These are phyloP conservation scores for Agaricus subrufescens DNA, from an alignment of 768 basidiomycete genomes.

Conservation along the genomic window DNA sequence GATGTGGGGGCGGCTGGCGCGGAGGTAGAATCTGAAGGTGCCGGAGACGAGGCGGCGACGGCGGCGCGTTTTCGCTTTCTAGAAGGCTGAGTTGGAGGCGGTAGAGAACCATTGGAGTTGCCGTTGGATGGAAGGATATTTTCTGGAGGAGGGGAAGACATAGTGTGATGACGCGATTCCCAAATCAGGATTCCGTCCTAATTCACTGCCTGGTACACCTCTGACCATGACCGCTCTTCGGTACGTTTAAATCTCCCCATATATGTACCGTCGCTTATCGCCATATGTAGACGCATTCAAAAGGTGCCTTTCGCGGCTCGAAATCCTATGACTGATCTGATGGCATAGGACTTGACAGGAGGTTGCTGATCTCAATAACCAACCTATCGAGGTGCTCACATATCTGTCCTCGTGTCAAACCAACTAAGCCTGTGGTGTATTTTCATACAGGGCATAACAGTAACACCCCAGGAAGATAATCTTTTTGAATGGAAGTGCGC, in stretches of 20 bases:
- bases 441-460: slow-evolving; percentile 50
- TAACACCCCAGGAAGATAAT: slow-evolving; percentile 66
- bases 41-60: slow-evolving; percentile 47
- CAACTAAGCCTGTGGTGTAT: slow-evolving; percentile 7
- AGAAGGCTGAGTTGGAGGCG: slow-evolving; percentile 24
- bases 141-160: slow-evolving; percentile 11
- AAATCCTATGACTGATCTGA: slow-evolving; percentile 5
- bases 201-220: neutral
- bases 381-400: slow-evolving; percentile 56
- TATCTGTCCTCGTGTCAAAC: slow-evolving; percentile 8
- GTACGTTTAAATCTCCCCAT: slow-evolving; percentile 20
- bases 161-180: neutral
- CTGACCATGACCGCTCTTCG: slow-evolving; percentile 34
- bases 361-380: slow-evolving; percentile 52
- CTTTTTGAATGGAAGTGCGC: slow-evolving; percentile 73
- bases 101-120: slow-evolving; percentile 27
- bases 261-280: slow-evolving; percentile 16
- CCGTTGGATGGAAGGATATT: neutral
- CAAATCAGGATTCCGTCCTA: slow-evolving; percentile 3
- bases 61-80: slow-evolving; percentile 58
- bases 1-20: slow-evolving; percentile 24
- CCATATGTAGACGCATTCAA: slow-evolving; percentile 58
- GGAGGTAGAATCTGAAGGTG: slow-evolving; percentile 48
- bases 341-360: slow-evolving; percentile 43
- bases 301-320: slow-evolving; percentile 38